phyloP scores from a whole-genome alignment of 2,329 filamentous ascomycete species.

The Phialocephala sp. region DNA sequence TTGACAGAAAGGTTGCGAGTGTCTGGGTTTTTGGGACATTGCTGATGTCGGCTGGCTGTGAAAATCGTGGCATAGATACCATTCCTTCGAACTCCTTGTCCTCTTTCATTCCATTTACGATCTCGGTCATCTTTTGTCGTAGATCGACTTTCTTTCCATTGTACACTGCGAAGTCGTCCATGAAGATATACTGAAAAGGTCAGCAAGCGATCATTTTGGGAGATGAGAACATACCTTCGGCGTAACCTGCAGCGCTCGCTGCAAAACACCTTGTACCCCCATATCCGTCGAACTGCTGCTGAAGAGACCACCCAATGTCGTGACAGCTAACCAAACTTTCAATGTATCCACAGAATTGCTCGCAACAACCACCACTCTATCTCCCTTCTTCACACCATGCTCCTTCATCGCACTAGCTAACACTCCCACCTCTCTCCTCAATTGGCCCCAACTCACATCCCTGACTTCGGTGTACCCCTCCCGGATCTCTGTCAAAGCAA shows the following conservation, averaged over 20 bases:
- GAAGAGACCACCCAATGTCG: conserved; percentile 76
- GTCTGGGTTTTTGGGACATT: conserved; percentile 50
- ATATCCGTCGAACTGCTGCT: conserved; percentile 82
- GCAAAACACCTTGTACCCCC: conserved; percentile 78
- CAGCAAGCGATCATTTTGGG: not conserved
- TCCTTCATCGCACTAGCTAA: conserved; percentile 71
- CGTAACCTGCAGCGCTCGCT: conserved; percentile 75
- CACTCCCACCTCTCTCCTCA: conserved; percentile 62
- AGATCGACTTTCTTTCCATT: conserved; percentile 79
- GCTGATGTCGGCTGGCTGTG: conserved; percentile 62
- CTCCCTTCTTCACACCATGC: conserved; percentile 70
- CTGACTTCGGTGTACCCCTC: conserved; percentile 62
- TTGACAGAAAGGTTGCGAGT: conserved; percentile 50
- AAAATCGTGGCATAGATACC: conserved; percentile 71
- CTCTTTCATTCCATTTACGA: conserved; percentile 65
- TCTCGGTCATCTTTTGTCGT: conserved; percentile 70
- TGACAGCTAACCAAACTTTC: conserved; percentile 71
- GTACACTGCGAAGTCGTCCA: conserved; percentile 81
- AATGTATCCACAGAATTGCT: conserved; percentile 78
- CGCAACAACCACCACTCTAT: conserved; percentile 76
- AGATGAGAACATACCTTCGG: conserved; percentile 57
- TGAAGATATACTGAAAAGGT: conserved; percentile 68
- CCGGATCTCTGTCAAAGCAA: conserved; percentile 75
- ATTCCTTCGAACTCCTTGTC: conserved; percentile 66
- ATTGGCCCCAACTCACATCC: conserved; percentile 69